Evolutionary conservation across 164 flowering plant species (phyloP), one percentile per base, ranked within the genome.

Genomic region (Euptelea pleiosperma): DNA sequence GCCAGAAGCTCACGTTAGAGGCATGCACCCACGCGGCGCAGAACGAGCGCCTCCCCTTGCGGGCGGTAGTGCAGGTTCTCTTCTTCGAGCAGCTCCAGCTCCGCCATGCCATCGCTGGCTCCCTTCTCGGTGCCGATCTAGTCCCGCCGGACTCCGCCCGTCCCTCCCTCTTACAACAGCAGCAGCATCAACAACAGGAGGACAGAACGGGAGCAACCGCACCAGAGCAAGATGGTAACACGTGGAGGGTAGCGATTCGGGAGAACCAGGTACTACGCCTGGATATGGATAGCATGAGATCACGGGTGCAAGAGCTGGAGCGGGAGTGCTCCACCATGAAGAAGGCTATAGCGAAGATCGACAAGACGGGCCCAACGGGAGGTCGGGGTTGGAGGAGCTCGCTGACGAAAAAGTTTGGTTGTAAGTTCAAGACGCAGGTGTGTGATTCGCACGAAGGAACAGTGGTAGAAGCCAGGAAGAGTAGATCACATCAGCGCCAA

Each of bases 11-110:
- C 22, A 88, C 99, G 24, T 50, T 88, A 15, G 99, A 90, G 54
- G 99, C 97, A 16, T 90, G 99, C 85, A 86, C 96, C 0, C 99
- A 93, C 73, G 99, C 99, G 1, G 97, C 97, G 3, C 96, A 93
- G 64, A 93, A 93, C 69, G 98, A 93, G 79, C 83, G 97, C 15
- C 85, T 93, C 6, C 98, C 98, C 0, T 63, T 93, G 19, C 79
- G 97, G 1, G 82, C 87, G 7, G 87, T 91, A 28, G 95, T 93
- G 4, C 99, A 93, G 64, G 97, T 93, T 18, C 80, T 93, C 14
- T 88, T 90, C 72, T 88, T 88, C 70, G 99, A 90, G 82, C 99
- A 91, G 77, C 77, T 90, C 15, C 96, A 93, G 77, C 90, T 93
- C 52, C 91, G 97, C 10, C 89, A 83, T 40, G 97, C 91, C 19